Conservation (phyloP, 169 alveolate species). For the Cryptosporidium ubiquitum region DNA sequence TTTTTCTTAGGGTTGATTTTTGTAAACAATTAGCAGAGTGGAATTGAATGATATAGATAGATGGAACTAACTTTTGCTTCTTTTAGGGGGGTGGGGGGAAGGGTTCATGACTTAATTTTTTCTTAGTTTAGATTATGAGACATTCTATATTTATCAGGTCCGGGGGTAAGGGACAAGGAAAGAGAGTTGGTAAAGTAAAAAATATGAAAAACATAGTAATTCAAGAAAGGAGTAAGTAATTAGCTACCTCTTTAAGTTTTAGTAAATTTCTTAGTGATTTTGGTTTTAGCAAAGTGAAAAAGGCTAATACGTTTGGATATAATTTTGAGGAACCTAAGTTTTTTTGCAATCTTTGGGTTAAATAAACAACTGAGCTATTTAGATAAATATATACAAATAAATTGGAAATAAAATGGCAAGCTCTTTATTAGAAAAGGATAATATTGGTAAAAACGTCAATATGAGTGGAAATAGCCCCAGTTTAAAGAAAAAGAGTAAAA, state of each 20-base stretch:
- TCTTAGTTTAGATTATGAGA: too few relatives aligned
- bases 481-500: background rate
- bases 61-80: too few relatives aligned
- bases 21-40: too few relatives aligned
- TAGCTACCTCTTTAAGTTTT: too few relatives aligned
- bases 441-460: background rate
- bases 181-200: too few relatives aligned
- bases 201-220: too few relatives aligned
- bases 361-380: background rate
- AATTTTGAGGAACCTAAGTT: too few relatives aligned
- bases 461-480: background rate
- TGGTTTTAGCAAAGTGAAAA: background rate
- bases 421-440: background rate
- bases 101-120: background rate
- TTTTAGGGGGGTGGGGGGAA: background rate
- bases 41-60: too few relatives aligned
- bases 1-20: background rate
- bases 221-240: background rate
- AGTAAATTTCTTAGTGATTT: background rate
- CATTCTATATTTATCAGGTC: background rate
- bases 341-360: too few relatives aligned
- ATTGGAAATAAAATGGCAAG: background rate
- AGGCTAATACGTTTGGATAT: background rate
- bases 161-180: background rate
- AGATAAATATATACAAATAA: too few relatives aligned